Conservation (phyloP, 768 basidiomycete genomes). For the Crucibulum laeve region DNA sequence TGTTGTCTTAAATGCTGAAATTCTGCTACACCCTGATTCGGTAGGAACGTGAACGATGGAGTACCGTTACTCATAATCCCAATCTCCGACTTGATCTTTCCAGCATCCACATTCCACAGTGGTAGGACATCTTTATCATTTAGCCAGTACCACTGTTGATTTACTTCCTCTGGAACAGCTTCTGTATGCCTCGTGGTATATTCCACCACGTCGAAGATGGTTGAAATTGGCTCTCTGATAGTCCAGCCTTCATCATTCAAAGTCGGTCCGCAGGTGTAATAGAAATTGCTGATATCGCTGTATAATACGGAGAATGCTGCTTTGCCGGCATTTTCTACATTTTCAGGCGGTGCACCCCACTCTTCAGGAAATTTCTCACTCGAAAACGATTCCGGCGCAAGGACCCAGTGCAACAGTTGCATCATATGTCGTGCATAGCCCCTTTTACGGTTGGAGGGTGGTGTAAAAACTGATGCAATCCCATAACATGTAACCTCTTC, state of each 20-base stretch:
- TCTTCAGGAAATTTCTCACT: constrained; percentile 15
- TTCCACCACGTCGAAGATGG: constrained; percentile 28
- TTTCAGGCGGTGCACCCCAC: constrained; percentile 20
- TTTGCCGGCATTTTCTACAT: constrained; percentile 9
- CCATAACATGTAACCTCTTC: constrained; percentile 42
- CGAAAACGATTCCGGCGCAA: constrained; percentile 15
- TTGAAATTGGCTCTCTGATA: constrained; percentile 24
- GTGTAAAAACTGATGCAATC: constrained; percentile 57
- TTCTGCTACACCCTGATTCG: constrained; percentile 20
- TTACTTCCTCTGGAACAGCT: neutral
- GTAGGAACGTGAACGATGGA: constrained; percentile 17
- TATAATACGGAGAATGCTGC: constrained; percentile 21
- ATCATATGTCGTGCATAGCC: constrained; percentile 65
- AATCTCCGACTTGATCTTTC: constrained; percentile 29
- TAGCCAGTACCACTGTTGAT: constrained; percentile 19
- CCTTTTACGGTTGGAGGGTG: constrained; percentile 38
- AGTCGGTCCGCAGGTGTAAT: constrained; percentile 13
- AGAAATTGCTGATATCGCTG: constrained; percentile 23
- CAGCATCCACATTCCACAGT: constrained; percentile 34
- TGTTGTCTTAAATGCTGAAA: constrained; percentile 19
- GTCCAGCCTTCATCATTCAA: constrained; percentile 36
- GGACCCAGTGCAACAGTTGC: constrained; percentile 49
- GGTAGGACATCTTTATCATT: constrained; percentile 22
- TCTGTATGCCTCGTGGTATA: neutral
- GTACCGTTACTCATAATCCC: constrained; percentile 5